These are phyloP conservation scores for Podaxis pistillaris DNA, from an alignment of 768 basidiomycete species.

Conservation along the genomic window DNA sequence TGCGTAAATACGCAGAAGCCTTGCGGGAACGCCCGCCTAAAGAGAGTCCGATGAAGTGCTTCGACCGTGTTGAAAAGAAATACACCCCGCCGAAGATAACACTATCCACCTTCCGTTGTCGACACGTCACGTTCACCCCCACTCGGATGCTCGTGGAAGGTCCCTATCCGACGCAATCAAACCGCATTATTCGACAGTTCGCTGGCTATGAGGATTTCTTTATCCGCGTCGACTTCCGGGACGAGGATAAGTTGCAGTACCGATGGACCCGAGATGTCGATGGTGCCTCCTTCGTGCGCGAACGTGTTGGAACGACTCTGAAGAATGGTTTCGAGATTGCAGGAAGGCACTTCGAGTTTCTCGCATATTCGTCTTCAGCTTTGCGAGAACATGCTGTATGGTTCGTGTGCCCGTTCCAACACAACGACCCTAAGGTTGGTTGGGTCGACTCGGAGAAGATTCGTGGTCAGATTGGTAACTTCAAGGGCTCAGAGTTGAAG, in stretches of 20 bases:
- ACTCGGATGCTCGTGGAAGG: conserved; percentile 75
- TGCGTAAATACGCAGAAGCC: conserved; percentile 52
- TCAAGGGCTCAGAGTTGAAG: conserved; percentile 46
- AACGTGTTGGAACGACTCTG: conserved; percentile 57
- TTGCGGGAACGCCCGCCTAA: conserved; percentile 41
- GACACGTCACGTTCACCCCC: conserved; percentile 75
- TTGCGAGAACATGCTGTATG: conserved; percentile 80
- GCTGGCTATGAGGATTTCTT: conserved; percentile 62
- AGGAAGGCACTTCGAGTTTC: conserved; percentile 72
- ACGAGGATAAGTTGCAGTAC: conserved; percentile 76
- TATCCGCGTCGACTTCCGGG: conserved; percentile 80
- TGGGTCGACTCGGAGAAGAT: conserved; percentile 57
- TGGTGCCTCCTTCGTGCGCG: conserved; percentile 49
- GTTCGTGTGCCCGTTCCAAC: conserved; percentile 68
- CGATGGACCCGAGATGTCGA: conserved; percentile 71
- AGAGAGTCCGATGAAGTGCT: conserved; percentile 44
- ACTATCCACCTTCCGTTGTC: conserved; percentile 54
- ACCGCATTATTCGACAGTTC: conserved; percentile 75
- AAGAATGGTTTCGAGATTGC: conserved; percentile 68
- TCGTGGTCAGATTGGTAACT: conserved; percentile 65
- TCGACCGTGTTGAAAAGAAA: conserved; percentile 30
- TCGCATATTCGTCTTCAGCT: conserved; percentile 80
- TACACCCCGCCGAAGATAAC: conserved; percentile 25
- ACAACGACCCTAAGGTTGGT: conserved; percentile 34
- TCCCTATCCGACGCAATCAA: conserved; percentile 73